Evolutionary conservation across 169 alveolate genomes (phyloP), one percentile per base, ranked within the genome.

Genomic region (Amoebophrya sp.): DNA sequence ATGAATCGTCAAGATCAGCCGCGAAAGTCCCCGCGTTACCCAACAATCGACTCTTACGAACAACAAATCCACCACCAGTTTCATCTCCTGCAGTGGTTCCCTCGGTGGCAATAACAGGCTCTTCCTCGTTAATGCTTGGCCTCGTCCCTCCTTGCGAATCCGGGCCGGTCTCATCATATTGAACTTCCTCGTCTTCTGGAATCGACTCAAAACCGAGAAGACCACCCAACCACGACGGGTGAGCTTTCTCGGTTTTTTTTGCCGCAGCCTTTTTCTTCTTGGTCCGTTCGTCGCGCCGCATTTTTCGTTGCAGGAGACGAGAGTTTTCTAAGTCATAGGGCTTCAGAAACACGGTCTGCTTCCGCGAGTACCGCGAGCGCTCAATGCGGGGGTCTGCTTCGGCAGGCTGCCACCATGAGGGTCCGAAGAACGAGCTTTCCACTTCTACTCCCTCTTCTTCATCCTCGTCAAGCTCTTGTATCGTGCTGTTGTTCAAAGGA

Each of bases 261-360:
- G 18, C 29, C 18, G 6, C 29, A 18, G 65, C 65, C 29, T 18
- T 6, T 18, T 47, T 47, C 65, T 47, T 47, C n/a, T n/a, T n/a
- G n/a, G n/a, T 53, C 76, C 23, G 76, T 36, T 65, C 2, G 83
- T 65, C 83, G 39, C 83, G 83, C 2, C 83, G 83, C 83, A 26
- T 65, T 65, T 18, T 65, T 36, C 83, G 12, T 26, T 65, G 83
- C 33, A 65, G 83, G 3, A 65, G 83, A 1, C 83, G 83, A 36
- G 39, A 26, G 83, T 65, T 65, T 26, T 65, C 83, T 36, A 65
- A 36, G 83, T 65, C 83, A 36, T 65, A 65, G 33, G 36, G 18
- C n/a, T 65, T 65, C 33, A 65, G 83, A 26, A 65, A 65, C 83
- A 65, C 83, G 39, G 83, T 26, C 83, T 65, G 83, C 83, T 36